Percentiles rank a stretch among this genome's conserved stretches.
Evolutionary conservation across 176 grass and related monocot genomes (phyloP).

Genomic region (Guadua angustifolia): DNA sequence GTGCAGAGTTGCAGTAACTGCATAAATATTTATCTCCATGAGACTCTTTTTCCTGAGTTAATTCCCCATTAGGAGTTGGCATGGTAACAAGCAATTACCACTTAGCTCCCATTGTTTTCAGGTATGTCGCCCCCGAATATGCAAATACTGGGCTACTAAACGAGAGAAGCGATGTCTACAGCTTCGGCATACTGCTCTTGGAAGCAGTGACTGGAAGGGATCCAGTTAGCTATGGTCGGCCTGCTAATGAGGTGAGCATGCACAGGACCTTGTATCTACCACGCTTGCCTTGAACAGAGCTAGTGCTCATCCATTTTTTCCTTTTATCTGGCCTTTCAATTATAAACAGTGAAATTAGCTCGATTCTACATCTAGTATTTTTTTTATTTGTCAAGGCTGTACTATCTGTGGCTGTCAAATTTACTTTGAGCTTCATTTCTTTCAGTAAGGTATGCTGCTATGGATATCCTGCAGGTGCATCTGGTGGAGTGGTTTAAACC

Average conservation of each 20-base stretch:
- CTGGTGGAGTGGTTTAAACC: slow-evolving; percentile 34
- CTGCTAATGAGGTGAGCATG: slow-evolving; percentile 29
- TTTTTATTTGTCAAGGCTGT: background rate
- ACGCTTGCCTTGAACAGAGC: background rate
- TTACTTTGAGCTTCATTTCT: background rate
- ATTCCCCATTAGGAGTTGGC: background rate
- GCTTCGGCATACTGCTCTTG: slow-evolving; percentile 29
- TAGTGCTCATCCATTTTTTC: background rate
- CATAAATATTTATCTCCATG: background rate
- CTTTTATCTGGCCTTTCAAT: background rate
- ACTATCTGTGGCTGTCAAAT: background rate
- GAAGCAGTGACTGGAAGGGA: slow-evolving; percentile 34
- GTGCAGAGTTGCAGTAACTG: background rate
- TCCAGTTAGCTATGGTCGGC: slow-evolving; percentile 18
- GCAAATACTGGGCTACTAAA: slow-evolving; percentile 28
- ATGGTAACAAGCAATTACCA: background rate
- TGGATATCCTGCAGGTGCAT: slow-evolving; percentile 32
- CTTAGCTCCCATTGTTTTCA: background rate
- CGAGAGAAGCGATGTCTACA: slow-evolving; percentile 21
- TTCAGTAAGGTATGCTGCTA: background rate
- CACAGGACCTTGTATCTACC: background rate
- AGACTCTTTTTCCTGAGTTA: background rate
- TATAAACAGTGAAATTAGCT: background rate
- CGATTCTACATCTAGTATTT: background rate
- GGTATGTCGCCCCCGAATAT: slow-evolving; percentile 39